Conservation (phyloP, 441 rosid species). For the Populus hybrid region DNA sequence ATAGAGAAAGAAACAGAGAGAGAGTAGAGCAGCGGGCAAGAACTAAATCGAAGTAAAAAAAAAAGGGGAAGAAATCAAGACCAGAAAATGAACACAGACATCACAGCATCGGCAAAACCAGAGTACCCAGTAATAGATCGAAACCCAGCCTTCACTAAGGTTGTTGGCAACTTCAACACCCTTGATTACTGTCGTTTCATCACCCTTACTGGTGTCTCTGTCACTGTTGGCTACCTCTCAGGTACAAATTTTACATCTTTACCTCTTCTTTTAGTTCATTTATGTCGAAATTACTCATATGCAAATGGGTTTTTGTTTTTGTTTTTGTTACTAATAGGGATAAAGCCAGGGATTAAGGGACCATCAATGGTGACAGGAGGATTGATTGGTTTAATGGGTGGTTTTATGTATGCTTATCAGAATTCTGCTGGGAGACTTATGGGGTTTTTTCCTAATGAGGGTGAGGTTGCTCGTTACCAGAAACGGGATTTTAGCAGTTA, state of each 20-base stretch:
- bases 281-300: background rate
- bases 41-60: background rate
- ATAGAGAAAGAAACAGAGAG: background rate
- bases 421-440: conserved; percentile 90
- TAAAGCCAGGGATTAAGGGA: conserved; percentile 76
- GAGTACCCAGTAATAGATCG: conserved; percentile 73
- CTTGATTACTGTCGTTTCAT: conserved; percentile 82
- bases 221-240: conserved; percentile 93
- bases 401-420: conserved; percentile 98
- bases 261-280: background rate
- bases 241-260: conserved; percentile 30
- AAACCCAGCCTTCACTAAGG: conserved; percentile 62
- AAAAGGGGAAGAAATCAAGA: background rate
- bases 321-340: conserved; percentile 40
- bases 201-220: conserved; percentile 77
- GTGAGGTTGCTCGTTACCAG: conserved; percentile 57
- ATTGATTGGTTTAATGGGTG: conserved; percentile 88
- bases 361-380: conserved; percentile 98
- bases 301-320: background rate
- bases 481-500: too few relatives aligned
- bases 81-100: conserved; percentile 69
- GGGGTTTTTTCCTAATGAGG: conserved; percentile 91
- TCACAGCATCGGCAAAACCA: conserved; percentile 58
- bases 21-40: background rate
- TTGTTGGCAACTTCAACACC: conserved; percentile 72